Evolutionary conservation across 2,329 filamentous ascomycete species (phyloP).

Genomic region (Tolypocladium tundrense): DNA sequence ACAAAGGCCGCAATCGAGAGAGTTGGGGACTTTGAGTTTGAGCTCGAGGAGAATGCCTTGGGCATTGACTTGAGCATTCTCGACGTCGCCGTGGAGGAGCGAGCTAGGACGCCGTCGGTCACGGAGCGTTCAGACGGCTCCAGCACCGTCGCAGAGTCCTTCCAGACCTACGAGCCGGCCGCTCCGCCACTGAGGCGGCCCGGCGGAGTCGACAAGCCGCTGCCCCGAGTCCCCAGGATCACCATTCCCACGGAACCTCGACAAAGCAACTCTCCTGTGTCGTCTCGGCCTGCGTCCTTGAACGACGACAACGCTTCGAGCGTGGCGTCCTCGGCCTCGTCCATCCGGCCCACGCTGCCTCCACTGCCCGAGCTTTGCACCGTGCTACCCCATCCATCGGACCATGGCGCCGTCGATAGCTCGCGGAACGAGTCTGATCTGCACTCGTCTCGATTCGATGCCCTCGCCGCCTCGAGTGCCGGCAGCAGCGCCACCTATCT

Average conservation of each 20-base stretch:
- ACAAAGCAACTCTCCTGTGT: constrained; percentile 20
- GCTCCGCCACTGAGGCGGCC: constrained; percentile 26
- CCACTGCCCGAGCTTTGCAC: constrained; percentile 49
- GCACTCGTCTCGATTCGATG: constrained; percentile 52
- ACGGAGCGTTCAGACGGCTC: constrained; percentile 24
- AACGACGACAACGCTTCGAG: constrained; percentile 31
- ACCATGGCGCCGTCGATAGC: constrained; percentile 36
- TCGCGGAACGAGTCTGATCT: constrained; percentile 39
- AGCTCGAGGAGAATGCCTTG: constrained; percentile 50
- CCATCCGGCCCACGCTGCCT: constrained; percentile 38
- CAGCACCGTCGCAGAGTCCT: constrained; percentile 29
- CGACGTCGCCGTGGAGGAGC: constrained; percentile 28
- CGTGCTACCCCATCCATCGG: constrained; percentile 29
- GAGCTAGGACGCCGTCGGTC: constrained; percentile 19
- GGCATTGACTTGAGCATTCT: constrained; percentile 46
- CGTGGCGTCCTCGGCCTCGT: constrained; percentile 35
- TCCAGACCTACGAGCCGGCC: constrained; percentile 24
- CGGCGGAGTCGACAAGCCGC: constrained; percentile 52
- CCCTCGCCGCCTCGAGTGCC: constrained; percentile 63
- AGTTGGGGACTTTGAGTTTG: constrained; percentile 85
- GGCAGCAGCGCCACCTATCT: constrained; percentile 71
- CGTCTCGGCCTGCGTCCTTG: constrained; percentile 33
- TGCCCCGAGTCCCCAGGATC: constrained; percentile 54
- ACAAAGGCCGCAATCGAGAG: constrained; percentile 77
- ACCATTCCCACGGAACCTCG: constrained; percentile 27